These are phyloP conservation scores for Nepenthes alata DNA, from an alignment of 179 eudicot species.

Conservation along the genomic window DNA sequence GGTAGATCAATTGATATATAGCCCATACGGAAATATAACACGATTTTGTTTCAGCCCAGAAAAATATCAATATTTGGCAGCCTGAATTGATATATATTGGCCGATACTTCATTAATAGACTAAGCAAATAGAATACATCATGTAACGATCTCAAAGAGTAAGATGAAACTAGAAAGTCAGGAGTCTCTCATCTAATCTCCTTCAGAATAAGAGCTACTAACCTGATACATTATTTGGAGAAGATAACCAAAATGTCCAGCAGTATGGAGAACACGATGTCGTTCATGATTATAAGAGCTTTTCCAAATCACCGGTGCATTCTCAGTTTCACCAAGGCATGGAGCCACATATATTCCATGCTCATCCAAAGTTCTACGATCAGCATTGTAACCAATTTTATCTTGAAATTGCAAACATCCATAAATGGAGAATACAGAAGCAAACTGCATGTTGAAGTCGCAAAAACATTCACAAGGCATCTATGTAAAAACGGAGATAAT, in stretches of 20 bases:
- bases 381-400: conserved; percentile 16
- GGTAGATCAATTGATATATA: no score
- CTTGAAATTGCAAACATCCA: conserved; percentile 37
- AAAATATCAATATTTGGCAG: no score
- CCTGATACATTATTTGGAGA: conserved; percentile 66
- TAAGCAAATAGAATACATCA: no score
- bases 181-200: background rate
- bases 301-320: conserved; percentile 10
- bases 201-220: conserved; percentile 9
- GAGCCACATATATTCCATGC: conserved; percentile 24
- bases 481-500: background rate
- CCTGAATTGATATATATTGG: no score
- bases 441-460: conserved; percentile 31
- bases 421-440: conserved; percentile 54
- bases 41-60: no score
- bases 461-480: conserved; percentile 1
- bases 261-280: conserved; percentile 16
- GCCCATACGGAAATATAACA: no score
- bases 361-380: conserved; percentile 24
- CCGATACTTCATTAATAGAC: no score
- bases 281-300: conserved; percentile 17
- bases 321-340: conserved; percentile 26
- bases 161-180: no score
- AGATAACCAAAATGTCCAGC: conserved; percentile 40
- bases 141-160: no score